Conservation (phyloP, 495 filamentous ascomycete species). For the Neurospora sp. region DNA sequence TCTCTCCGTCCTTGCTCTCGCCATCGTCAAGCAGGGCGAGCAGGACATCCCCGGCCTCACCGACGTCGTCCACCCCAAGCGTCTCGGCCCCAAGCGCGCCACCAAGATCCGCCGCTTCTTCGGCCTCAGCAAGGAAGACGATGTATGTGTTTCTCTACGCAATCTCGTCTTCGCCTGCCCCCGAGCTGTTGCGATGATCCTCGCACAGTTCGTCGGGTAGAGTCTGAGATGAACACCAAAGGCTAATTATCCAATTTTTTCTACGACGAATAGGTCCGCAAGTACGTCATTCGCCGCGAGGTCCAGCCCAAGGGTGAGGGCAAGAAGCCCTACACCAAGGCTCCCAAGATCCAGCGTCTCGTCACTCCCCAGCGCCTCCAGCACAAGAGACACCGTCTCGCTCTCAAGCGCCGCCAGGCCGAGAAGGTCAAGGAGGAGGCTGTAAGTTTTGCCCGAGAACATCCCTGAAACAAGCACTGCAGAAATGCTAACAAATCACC, state of each 20-base stretch:
- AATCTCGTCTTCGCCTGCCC: constrained; percentile 49
- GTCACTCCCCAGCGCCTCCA: constrained; percentile 99
- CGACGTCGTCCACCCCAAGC: constrained; percentile 94
- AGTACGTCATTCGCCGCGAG: constrained; percentile 98
- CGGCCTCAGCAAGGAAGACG: constrained; percentile 97
- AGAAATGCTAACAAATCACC: constrained; percentile 28
- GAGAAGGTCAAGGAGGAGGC: constrained; percentile 97
- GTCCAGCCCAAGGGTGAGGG: constrained; percentile 90
- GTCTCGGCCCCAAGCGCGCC: constrained; percentile 96
- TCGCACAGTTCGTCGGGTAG: constrained; percentile 39
- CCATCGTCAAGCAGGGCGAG: constrained; percentile 96
- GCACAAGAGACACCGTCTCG: constrained; percentile 95
- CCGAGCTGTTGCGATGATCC: constrained; percentile 31
- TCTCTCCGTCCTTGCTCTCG: constrained; percentile 82
- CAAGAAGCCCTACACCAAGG: constrained; percentile 98
- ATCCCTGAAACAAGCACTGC: background rate
- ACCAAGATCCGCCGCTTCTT: constrained; percentile 99
- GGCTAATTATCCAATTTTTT: constrained; percentile 31
- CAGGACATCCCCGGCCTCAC: constrained; percentile 86
- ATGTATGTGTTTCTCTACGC: constrained; percentile 59
- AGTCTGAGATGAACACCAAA: constrained; percentile 36
- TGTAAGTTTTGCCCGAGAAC: constrained; percentile 48
- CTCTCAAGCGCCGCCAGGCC: constrained; percentile 91
- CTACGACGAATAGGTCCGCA: constrained; percentile 59
- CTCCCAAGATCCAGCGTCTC: constrained; percentile 96